A percentile compares a stretch with the other conserved stretches of the same genome.
These are phyloP conservation scores for Bipolaris sorokiniana DNA, from an alignment of 2,329 filamentous ascomycete species.

Conservation along the genomic window DNA sequence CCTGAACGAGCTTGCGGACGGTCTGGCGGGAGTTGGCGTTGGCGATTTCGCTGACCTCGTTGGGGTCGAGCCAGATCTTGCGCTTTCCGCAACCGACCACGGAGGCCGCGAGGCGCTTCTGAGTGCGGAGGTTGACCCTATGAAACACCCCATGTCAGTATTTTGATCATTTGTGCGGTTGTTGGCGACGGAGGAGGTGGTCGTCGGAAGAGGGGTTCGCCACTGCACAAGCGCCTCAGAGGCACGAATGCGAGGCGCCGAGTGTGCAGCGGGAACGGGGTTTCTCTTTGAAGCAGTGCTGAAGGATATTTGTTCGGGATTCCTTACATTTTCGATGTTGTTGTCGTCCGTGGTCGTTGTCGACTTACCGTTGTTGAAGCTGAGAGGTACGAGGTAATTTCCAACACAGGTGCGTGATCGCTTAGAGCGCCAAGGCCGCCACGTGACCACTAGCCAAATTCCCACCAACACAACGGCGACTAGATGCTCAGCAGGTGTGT, in stretches of 20 bases:
- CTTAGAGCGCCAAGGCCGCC: constrained; percentile 16
- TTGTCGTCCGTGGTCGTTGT: constrained; percentile 46
- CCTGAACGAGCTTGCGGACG: constrained; percentile 98
- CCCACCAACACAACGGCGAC: constrained; percentile 3
- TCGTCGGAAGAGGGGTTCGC: constrained; percentile 45
- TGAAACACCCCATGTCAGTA: constrained; percentile 40
- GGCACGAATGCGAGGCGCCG: constrained; percentile 32
- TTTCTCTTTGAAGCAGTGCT: constrained; percentile 25
- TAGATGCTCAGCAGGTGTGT: neutral
- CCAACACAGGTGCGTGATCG: constrained; percentile 15
- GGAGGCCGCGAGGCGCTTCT: constrained; percentile 99
- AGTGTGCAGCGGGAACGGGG: constrained; percentile 24
- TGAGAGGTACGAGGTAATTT: constrained; percentile 7
- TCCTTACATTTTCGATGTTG: constrained; percentile 53
- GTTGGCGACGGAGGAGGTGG: constrained; percentile 26
- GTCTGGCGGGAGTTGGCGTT: constrained; percentile 99
- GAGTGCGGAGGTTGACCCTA: constrained; percentile 99
- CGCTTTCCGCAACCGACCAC: constrained; percentile 99
- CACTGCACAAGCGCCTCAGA: constrained; percentile 36
- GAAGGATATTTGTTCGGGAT: constrained; percentile 26
- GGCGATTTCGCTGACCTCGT: constrained; percentile 98
- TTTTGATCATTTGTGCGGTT: constrained; percentile 26
- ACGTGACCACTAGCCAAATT: constrained; percentile 16
- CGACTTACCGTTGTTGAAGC: constrained; percentile 24
- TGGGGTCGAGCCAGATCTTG: constrained; percentile 99